Conservation (phyloP, 1,284 basidiomycete species). For the Ustilago trichophora region DNA sequence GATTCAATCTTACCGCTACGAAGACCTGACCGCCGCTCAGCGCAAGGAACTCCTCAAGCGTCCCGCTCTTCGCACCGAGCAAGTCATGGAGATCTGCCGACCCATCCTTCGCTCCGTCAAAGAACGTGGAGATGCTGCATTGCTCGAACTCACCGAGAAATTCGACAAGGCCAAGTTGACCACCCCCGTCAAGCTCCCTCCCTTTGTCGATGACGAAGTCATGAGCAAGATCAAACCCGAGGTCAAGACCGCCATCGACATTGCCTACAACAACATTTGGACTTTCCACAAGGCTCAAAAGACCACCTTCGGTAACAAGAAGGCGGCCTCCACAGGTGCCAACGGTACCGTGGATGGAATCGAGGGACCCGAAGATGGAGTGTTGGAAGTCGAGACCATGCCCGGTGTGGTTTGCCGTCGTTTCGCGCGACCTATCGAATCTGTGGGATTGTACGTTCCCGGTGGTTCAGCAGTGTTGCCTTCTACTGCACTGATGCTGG, state of each 20-base stretch:
- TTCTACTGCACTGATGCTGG: slow-evolving; percentile 96
- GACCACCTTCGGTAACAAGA: slow-evolving; percentile 70
- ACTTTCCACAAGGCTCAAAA: slow-evolving; percentile 66
- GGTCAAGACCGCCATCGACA: slow-evolving; percentile 84
- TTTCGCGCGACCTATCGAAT: slow-evolving; percentile 90
- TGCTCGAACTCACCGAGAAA: slow-evolving; percentile 89
- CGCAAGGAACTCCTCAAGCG: slow-evolving; percentile 80
- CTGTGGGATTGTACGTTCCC: slow-evolving; percentile 96
- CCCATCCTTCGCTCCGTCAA: slow-evolving; percentile 93
- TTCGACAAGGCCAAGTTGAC: slow-evolving; percentile 83
- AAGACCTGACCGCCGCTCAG: slow-evolving; percentile 71
- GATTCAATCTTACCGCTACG: slow-evolving; percentile 56
- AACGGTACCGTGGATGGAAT: slow-evolving; percentile 6
- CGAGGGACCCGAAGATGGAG: slow-evolving; percentile 72
- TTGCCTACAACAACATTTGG: slow-evolving; percentile 89
- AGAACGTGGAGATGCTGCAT: slow-evolving; percentile 82
- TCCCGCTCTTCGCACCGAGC: slow-evolving; percentile 88
- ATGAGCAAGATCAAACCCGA: slow-evolving; percentile 59
- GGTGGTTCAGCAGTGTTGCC: slow-evolving; percentile 96
- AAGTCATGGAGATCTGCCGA: slow-evolving; percentile 93
- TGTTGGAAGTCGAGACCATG: slow-evolving; percentile 91
- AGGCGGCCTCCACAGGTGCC: slow-evolving; percentile 45
- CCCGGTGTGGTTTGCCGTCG: slow-evolving; percentile 79
- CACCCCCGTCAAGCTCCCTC: slow-evolving; percentile 67
- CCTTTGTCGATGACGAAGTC: slow-evolving; percentile 70